Evolutionary conservation across 768 basidiomycete genomes (phyloP), one percentile per base, ranked within the genome.

Genomic region (Leccinum aurantiacum): DNA sequence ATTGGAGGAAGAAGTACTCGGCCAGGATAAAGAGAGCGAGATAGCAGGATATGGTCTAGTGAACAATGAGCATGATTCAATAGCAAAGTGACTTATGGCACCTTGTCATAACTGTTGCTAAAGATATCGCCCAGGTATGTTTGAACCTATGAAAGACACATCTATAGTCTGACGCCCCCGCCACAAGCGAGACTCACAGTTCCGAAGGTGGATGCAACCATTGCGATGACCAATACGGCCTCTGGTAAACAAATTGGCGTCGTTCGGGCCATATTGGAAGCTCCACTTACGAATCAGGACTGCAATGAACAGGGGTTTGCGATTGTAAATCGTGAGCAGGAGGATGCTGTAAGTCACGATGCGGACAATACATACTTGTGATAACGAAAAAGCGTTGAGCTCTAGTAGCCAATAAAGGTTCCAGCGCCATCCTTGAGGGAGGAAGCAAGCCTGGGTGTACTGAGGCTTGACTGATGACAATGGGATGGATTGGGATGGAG

Each of bases 1-100:
- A n/a, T 14, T 49, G 33, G 51, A 37, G 52, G 15, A 54, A 41
- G 38, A 74, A 83, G 54, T 70, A 92, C 91, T 90, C 91, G 58
- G 89, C 92, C 10, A 94, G 78, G 25, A 87, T 86, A 71, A 93
- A 94, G 7, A 94, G 78, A 3, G 90, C 90, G 6, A 94, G 84
- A 71, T 93, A 94, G 73, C 91, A 93, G 62, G 91, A 87, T 56
- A 93, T 71, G 13, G 91, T 93, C 88, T 91, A 6, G 54, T 14
- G 46, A 53, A 19, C 55, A 17, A 37, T 72, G 61, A 63, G 60
- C 55, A 48, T 5, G 59, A 19, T 51, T 56, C 58, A 37, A 63
- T 8, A 35, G n/a, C 4, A 31, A 8, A 5, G 31, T 37, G 37
- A 41, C 49, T 56, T 17, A 50, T 33, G 31, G 15, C 62, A 84